These are phyloP conservation scores for Lasiodiplodia theobromae DNA, from an alignment of 2,329 filamentous ascomycete species.

Conservation along the genomic window DNA sequence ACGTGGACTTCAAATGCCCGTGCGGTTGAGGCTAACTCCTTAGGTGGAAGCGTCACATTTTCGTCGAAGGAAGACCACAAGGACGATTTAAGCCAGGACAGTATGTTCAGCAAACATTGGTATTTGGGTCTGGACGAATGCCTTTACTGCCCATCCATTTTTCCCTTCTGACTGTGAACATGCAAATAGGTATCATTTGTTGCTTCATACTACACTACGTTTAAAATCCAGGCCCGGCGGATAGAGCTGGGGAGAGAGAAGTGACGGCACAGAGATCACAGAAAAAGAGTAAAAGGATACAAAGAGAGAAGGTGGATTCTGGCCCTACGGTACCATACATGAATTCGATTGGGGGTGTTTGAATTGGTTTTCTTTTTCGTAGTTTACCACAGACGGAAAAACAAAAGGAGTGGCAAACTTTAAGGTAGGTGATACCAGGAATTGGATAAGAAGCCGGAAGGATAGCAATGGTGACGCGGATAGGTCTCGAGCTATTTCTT, in stretches of 20 bases:
- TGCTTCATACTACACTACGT: neutral
- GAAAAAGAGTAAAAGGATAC: neutral
- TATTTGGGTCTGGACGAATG: neutral
- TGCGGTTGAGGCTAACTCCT: neutral
- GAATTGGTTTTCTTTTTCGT: neutral
- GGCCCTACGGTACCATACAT: neutral
- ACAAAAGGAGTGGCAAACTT: neutral
- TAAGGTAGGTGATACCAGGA: neutral
- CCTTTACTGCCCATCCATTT: neutral
- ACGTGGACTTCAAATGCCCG: neutral
- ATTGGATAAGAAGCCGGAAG: neutral
- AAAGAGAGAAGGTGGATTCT: neutral
- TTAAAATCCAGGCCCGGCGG: neutral
- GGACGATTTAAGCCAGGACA: neutral
- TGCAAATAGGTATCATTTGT: conserved; percentile 1
- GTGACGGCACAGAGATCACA: neutral
- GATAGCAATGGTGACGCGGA: neutral
- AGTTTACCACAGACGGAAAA: neutral
- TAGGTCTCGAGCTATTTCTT: conserved; percentile 16
- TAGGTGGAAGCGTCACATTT: neutral
- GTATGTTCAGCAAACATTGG: neutral
- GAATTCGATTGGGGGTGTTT: neutral
- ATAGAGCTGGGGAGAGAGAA: no score
- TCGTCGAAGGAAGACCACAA: neutral
- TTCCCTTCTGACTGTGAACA: neutral